Evolutionary conservation across 805 yeast genomes (phyloP), one percentile per base, ranked within the genome.

Genomic region (Ogataea glucozyma): DNA sequence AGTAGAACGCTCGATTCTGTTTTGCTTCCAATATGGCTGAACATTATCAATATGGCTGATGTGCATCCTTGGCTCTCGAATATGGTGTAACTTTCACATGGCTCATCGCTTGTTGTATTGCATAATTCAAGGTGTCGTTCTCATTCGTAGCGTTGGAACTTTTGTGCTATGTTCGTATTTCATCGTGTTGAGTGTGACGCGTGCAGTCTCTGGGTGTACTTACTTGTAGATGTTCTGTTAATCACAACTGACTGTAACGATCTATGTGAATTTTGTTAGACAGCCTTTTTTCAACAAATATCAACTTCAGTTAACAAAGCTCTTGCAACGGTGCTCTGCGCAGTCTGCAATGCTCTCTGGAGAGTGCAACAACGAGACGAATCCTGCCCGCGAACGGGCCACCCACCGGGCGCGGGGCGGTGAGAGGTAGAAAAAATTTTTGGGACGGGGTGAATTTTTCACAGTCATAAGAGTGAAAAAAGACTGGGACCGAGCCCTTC

Each of bases 381-480:
- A 5, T 16, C 26, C 26, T 7, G 33, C 6, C 33, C 38, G 38
- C 26, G 38, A 23, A 11, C 19, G 19, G 24, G 16, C 21, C 38
- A 34, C 37, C 19, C 31, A 27, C 32, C 32, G 31, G 31, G 32
- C 20, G 18, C 16, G 20, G 38, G n/a, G n/a, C n/a, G n/a, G n/a
- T n/a, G n/a, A n/a, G 37, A 22, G 16, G 14, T 4, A 3, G 14
- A 16, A 34, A 34, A 34, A 14, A 23, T 34, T 34, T 34, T 34
- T 34, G 20, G 38, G 27, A 20, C 24, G 29, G 27, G 38, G 32
- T 30, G 43, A 47, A 47, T 41, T 47, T 47, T 47, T 47, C 51
- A 47, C 44, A 40, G 47, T 43, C 51, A 24, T 20, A 12, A 5
- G 4, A 14, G 20, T 9, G 17, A 10, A 13, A 36, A n/a, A 26